Evolutionary conservation across 1,284 basidiomycete species (phyloP).

Genomic region (Ceratobasidium papillatum): DNA sequence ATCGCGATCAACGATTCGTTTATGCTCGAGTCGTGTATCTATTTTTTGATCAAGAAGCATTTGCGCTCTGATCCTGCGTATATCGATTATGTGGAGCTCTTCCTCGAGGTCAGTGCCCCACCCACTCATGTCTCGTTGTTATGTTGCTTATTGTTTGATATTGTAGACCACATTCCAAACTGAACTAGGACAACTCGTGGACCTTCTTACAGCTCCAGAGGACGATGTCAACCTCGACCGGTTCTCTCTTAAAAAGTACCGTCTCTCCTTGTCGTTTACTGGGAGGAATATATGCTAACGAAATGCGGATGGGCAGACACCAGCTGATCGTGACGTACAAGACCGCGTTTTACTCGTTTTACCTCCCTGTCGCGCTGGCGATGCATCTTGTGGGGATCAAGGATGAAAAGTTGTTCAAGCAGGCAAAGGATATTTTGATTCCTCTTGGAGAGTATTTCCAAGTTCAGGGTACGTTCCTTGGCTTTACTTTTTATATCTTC

Average conservation of each 20-base stretch:
- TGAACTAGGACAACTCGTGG: conserved; percentile 95
- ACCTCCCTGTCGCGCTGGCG: conserved; percentile 95
- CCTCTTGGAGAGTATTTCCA: conserved; percentile 99
- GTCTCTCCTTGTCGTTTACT: conserved; percentile 43
- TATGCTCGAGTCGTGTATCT: conserved; percentile 96
- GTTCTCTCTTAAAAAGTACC: conserved; percentile 76
- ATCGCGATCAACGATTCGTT: conserved; percentile 98
- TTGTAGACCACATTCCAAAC: conserved; percentile 91
- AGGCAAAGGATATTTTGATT: conserved; percentile 85
- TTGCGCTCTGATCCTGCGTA: conserved; percentile 88
- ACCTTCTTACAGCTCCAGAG: conserved; percentile 95
- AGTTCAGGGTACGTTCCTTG: conserved; percentile 64
- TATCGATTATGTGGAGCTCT: conserved; percentile 87
- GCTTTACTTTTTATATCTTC: neutral
- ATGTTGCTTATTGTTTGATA: conserved; percentile 28
- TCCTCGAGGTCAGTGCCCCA: conserved; percentile 72
- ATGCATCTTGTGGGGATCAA: conserved; percentile 81
- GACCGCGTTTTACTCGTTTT: conserved; percentile 98
- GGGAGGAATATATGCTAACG: conserved; percentile 29
- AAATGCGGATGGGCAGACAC: conserved; percentile 64
- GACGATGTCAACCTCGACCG: conserved; percentile 85
- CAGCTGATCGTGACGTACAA: conserved; percentile 96
- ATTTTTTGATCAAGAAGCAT: conserved; percentile 87
- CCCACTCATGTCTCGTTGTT: neutral
- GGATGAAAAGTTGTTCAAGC: conserved; percentile 74